Evolutionary conservation across 192 early-diverging fungal species (phyloP).

Genomic region (Martensiomyces pterosporus): DNA sequence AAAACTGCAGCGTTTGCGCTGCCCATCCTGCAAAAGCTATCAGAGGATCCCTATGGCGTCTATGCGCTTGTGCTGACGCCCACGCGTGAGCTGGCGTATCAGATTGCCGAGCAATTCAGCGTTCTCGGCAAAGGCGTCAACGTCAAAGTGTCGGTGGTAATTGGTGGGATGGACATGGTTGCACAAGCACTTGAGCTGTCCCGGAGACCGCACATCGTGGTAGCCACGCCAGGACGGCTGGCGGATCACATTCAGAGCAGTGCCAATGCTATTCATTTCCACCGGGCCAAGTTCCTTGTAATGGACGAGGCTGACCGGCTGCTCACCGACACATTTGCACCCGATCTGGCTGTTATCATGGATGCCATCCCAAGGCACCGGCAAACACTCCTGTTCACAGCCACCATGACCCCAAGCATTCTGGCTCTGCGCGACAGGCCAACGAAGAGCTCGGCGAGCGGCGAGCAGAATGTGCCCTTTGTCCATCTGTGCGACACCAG

Average conservation of each 20-base stretch:
- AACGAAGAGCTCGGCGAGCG: too few relatives aligned
- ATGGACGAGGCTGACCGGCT: constrained; percentile 96
- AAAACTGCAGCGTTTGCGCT: constrained; percentile 98
- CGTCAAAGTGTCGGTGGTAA: constrained; percentile 78
- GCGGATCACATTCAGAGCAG: constrained; percentile 88
- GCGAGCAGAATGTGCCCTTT: constrained; percentile 33
- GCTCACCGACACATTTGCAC: constrained; percentile 77
- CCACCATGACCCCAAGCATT: constrained; percentile 92
- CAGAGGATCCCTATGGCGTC: constrained; percentile 93
- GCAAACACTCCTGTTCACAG: constrained; percentile 94
- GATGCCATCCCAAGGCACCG: constrained; percentile 71
- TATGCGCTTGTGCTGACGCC: constrained; percentile 96
- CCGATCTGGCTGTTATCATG: constrained; percentile 78
- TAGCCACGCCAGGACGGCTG: constrained; percentile 92
- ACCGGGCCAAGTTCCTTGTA: constrained; percentile 76
- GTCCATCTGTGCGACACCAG: constrained; percentile 42
- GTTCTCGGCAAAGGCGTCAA: constrained; percentile 86
- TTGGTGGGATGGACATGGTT: constrained; percentile 96
- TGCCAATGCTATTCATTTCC: constrained; percentile 66
- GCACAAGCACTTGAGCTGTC: constrained; percentile 84
- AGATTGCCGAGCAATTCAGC: constrained; percentile 97
- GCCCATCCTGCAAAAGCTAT: constrained; percentile 91
- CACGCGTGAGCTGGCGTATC: constrained; percentile 93
- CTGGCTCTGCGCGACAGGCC: constrained; percentile 58
- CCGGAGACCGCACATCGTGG: constrained; percentile 82